Percentiles rank a stretch among this genome's conserved stretches.
Conservation (phyloP, 345 rosid genomes). For the Triadica sebifera region DNA sequence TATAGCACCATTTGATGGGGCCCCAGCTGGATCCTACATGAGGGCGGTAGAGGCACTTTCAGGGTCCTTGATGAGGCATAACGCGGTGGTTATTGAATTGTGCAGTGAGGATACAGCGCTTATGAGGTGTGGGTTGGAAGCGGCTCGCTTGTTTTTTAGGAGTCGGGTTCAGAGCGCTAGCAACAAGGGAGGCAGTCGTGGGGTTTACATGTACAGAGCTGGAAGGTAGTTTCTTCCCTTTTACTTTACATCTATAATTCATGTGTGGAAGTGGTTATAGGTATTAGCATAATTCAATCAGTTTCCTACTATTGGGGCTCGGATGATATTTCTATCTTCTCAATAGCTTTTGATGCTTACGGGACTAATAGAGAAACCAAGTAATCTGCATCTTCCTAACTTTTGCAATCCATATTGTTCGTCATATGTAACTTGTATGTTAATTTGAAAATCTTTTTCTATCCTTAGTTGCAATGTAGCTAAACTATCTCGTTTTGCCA, state of each 20-base stretch:
- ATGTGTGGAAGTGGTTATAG: not conserved
- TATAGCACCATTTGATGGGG: conserved; percentile 71
- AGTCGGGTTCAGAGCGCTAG: conserved; percentile 39
- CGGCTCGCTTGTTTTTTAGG: conserved; percentile 72
- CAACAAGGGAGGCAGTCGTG: conserved; percentile 52
- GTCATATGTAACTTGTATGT: not conserved
- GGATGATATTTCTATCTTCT: not conserved
- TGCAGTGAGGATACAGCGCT: conserved; percentile 67
- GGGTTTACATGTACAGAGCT: conserved; percentile 76
- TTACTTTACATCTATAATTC: not conserved
- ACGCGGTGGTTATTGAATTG: conserved; percentile 83
- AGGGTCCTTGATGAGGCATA: conserved; percentile 73
- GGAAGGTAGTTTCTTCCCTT: conserved; percentile 54
- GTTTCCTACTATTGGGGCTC: not conserved
- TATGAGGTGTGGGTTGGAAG: conserved; percentile 81
- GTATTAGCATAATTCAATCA: not conserved
- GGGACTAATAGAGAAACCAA: not conserved
- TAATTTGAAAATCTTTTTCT: not conserved
- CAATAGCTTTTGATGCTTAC: not conserved
- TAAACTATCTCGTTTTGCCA: not conserved
- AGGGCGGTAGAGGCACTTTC: conserved; percentile 84
- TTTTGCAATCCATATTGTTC: not conserved
- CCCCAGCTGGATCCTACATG: conserved; percentile 52
- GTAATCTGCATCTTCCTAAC: not conserved
- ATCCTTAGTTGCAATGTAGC: conserved; percentile 2